Percentiles rank a stretch among this genome's conserved stretches.
phyloP scores from a whole-genome alignment of 2,329 filamentous ascomycete species.

The Aspergillus sp. region DNA sequence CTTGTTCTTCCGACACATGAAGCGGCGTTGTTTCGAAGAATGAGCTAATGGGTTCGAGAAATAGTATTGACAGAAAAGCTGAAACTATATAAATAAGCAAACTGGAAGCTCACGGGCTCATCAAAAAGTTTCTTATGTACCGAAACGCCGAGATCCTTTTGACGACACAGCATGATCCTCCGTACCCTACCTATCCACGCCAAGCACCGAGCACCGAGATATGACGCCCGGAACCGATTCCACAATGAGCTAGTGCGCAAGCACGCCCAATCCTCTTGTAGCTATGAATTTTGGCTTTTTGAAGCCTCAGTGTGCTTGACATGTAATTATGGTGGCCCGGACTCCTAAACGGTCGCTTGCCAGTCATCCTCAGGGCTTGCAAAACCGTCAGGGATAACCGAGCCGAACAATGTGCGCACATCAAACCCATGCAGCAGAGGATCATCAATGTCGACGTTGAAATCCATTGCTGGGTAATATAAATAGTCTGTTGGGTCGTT shows the following conservation, averaged over 20 bases:
- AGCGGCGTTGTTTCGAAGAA: not conserved
- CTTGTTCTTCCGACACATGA: too few species aligned
- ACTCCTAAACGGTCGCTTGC: not conserved
- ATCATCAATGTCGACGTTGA: not conserved
- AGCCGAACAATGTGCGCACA: conserved; percentile 1
- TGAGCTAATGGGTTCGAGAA: not conserved
- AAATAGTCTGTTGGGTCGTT: not conserved
- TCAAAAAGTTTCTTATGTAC: not conserved
- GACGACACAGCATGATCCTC: not conserved
- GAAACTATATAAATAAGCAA: not conserved
- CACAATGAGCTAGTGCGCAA: not conserved
- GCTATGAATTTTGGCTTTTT: too few species aligned
- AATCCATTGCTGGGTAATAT: not conserved
- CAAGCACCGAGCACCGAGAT: not conserved
- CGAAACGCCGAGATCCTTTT: not conserved
- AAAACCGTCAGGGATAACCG: not conserved
- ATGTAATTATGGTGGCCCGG: not conserved
- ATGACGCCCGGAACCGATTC: not conserved
- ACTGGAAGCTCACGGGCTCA: not conserved
- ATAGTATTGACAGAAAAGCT: not conserved
- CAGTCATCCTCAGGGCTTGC: not conserved
- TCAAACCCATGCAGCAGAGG: conserved; percentile 1
- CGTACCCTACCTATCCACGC: not conserved
- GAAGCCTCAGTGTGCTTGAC: not conserved
- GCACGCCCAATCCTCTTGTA: not conserved